A percentile compares a stretch with the other conserved stretches of the same genome.
phyloP scores from a whole-genome alignment of 768 basidiomycete species.

The Macrolepiota albuminosa region DNA sequence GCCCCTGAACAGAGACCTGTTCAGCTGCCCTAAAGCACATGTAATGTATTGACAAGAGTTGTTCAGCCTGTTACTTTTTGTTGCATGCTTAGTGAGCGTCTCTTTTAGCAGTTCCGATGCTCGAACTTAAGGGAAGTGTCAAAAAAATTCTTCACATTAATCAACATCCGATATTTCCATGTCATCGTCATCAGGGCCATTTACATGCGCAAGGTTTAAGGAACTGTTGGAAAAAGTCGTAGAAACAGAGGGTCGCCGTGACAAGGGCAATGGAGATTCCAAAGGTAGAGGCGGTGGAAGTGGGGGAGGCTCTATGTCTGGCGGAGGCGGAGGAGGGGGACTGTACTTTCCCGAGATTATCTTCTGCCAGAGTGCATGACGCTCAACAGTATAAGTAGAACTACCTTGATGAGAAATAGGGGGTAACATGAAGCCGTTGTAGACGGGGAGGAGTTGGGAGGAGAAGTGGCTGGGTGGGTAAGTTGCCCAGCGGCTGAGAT shows the following conservation, averaged over 20 bases:
- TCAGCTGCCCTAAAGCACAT: no score
- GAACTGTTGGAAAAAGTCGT: not conserved
- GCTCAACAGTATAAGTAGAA: conserved; percentile 31
- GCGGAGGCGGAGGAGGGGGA: conserved; percentile 17
- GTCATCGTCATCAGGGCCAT: conserved; percentile 14
- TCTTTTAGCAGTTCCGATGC: not conserved
- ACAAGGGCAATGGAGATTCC: conserved; percentile 7
- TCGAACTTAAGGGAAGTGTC: no score
- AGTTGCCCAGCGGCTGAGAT: conserved; percentile 49
- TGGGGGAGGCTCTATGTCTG: conserved; percentile 5
- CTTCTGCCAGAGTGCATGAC: conserved; percentile 35
- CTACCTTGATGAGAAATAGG: conserved; percentile 21
- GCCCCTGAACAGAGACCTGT: not conserved
- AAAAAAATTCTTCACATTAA: not conserved
- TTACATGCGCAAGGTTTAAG: not conserved
- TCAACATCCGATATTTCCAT: conserved; percentile 31
- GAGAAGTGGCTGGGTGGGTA: conserved; percentile 61
- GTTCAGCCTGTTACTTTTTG: not conserved
- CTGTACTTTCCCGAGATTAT: conserved; percentile 21
- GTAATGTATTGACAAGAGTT: not conserved
- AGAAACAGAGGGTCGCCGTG: conserved; percentile 21
- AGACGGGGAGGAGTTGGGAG: conserved; percentile 49
- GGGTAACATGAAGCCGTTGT: conserved; percentile 36
- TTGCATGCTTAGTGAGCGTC: not conserved
- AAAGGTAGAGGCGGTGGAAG: conserved; percentile 19